Base-by-base conservation (phyloP, 148 eudicot genomes). In the Fagopyrum tataricum region DNA sequence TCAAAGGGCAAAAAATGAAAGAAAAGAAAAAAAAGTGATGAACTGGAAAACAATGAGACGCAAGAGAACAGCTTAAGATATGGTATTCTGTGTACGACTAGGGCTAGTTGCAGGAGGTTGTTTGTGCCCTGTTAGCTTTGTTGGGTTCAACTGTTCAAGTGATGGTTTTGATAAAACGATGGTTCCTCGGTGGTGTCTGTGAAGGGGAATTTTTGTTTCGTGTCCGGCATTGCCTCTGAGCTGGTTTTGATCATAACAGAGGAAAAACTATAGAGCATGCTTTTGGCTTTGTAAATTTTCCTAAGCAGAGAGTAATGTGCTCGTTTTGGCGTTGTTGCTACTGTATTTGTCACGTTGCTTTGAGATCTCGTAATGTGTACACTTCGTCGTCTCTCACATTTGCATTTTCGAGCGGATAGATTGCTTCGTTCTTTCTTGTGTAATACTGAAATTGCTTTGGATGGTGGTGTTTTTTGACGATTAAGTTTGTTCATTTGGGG, bases 11-110 rank as follows among this genome's bases (percentile, higher is more conserved):
- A 67, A 68, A 12, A 47, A 17, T n/a, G 6, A n/a, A 44, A n/a
- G 26, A 70, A 9, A 51, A 43, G n/a, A 14, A 9, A 14, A 15
- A 20, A 17, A 11, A n/a, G 24, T 43, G 6, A 11, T 18, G 52
- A 70, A 70, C 10, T 42, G 72, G 9, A 42, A 68, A 68, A 42
- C 44, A 67, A 67, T 39, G 71, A 58, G 12, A 9, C 64, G 37
- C 40, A 7, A 62, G 37, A 62, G 68, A 31, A 66, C 43, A 66
- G 43, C 44, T 66, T 66, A 12, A 31, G 20, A 12, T 42, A 13
- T 2, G 70, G 20, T 2, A 26, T 66, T 66, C 31, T 37, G 5
- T 64, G 31, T 23, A 61, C 21, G 67, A 31, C 11, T 31, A 61
- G 67, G 21, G 12, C 40, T 61, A 10, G 37, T 21, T 23, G 67